Evolutionary conservation across 2,329 filamentous ascomycete genomes (phyloP), one percentile per base, ranked within the genome.

Genomic region (Orbilia quercus): DNA sequence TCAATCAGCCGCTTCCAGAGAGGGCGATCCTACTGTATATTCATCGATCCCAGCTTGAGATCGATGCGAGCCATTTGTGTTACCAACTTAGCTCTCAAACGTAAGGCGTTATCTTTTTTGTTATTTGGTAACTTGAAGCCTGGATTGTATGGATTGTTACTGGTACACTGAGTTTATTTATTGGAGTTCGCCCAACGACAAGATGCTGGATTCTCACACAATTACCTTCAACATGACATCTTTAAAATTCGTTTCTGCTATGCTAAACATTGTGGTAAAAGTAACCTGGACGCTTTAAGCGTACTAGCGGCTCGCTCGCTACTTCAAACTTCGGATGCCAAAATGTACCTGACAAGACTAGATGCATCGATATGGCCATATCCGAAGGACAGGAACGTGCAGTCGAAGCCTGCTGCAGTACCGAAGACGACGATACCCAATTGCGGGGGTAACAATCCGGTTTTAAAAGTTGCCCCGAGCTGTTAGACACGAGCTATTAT

Each of bases 311-410:
- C 59, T 47, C 38, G 45, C 58, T 58, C 44, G 51, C 59, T 65
- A 36, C 42, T 38, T 44, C 6, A 44, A 36, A 48, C 11, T 18
- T 31, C 7, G 18, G 40, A 28, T 45, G 59, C 31, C 31, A 54
- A 48, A 36, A 18, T 7, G 60, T 66, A 55, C 60, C 69, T 66
- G 60, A 57, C 69, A 45, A 44, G 28, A 73, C 18, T 7, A 20
- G 16, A 38, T 20, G 48, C 51, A 48, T 36, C n/a, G n/a, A n/a
- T n/a, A n/a, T n/a, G n/a, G 9, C 54, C 9, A 31, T 31, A 31
- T 31, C 28, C 28, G 50, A 47, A 51, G 59, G 64, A 72, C 59
- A 58, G 20, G 31, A 53, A 50, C 31, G 20, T 50, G 38, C 18
- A 34, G 47, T 60, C 60, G 45, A 54, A 23, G 22, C 4, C 22